Percentiles rank a stretch among this genome's conserved stretches.
These are phyloP conservation scores for Candida anutae DNA, from an alignment of 1,139 yeast genomes.

Conservation along the genomic window DNA sequence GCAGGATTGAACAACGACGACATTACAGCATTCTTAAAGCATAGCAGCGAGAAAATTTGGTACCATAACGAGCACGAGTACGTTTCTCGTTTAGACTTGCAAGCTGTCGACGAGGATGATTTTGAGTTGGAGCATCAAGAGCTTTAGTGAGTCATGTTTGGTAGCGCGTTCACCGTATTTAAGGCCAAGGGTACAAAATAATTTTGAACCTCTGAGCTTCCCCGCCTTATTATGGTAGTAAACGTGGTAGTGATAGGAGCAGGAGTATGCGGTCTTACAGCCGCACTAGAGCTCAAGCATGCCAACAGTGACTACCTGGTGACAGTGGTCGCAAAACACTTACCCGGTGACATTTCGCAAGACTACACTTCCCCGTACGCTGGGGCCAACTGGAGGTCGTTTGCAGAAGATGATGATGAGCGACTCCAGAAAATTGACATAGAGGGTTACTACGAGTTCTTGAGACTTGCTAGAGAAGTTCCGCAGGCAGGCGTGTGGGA, in stretches of 20 bases:
- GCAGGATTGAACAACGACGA: too few species aligned
- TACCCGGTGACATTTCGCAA: slow-evolving; percentile 33
- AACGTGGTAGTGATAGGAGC: slow-evolving; percentile 30
- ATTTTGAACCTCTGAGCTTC: too few species aligned
- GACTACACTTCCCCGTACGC: slow-evolving; percentile 36
- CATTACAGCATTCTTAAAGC: too few species aligned
- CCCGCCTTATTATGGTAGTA: background rate
- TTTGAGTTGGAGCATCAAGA: too few species aligned
- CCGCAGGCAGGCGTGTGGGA: slow-evolving; percentile 41
- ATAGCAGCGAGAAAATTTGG: too few species aligned
- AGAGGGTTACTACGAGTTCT: slow-evolving; percentile 31
- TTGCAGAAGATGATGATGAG: slow-evolving; percentile 26
- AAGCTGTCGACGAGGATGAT: too few species aligned
- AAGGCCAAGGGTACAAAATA: too few species aligned
- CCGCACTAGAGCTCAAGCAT: slow-evolving; percentile 24
- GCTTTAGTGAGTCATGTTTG: too few species aligned
- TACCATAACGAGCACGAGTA: too few species aligned
- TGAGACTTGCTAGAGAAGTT: slow-evolving; percentile 30
- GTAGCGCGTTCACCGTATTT: too few species aligned
- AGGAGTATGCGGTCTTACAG: slow-evolving; percentile 35
- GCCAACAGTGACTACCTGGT: slow-evolving; percentile 15
- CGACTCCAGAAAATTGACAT: slow-evolving; percentile 29
- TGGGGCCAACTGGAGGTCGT: slow-evolving; percentile 42
- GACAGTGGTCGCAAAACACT: slow-evolving; percentile 23
- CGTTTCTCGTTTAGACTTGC: too few species aligned